Evolutionary conservation across 129 eudicot genomes (phyloP).

Genomic region (Silybum marianum): DNA sequence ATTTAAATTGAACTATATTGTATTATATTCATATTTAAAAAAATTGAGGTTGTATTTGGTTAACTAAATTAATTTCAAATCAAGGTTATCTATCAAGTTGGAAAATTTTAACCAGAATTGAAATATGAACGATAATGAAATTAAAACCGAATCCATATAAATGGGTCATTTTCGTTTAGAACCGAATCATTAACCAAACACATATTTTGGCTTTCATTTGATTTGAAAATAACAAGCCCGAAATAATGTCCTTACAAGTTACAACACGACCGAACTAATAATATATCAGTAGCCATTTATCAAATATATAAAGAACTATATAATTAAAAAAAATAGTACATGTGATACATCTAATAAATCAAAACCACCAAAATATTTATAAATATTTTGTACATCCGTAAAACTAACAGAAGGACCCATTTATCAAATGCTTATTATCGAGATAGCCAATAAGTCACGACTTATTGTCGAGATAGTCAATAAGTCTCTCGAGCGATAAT

Average conservation of each 20-base stretch:
- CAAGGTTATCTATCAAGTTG: not conserved
- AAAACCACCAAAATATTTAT: not conserved
- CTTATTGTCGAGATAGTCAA: conserved; percentile 35
- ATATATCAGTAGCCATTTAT: too few species aligned
- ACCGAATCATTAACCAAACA: not conserved
- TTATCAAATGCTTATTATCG: not conserved
- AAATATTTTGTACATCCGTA: not conserved
- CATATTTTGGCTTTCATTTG: not conserved
- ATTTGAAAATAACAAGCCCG: not conserved
- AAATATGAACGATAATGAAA: not conserved
- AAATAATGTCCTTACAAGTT: too few species aligned
- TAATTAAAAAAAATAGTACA: not conserved
- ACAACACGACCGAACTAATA: not conserved
- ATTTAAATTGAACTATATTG: too few species aligned
- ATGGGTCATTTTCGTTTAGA: not conserved
- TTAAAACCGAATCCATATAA: not conserved
- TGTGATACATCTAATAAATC: not conserved
- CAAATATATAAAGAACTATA: too few species aligned
- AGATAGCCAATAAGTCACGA: conserved; percentile 32
- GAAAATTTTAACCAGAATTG: too few species aligned
- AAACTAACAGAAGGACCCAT: not conserved
- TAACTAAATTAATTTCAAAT: not conserved
- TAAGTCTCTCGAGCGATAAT: conserved; percentile 32
- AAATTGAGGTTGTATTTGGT: not conserved
- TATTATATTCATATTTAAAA: too few species aligned